Evolutionary conservation across 2,329 filamentous ascomycete genomes (phyloP).

Genomic region (Clathrospora elynae): DNA sequence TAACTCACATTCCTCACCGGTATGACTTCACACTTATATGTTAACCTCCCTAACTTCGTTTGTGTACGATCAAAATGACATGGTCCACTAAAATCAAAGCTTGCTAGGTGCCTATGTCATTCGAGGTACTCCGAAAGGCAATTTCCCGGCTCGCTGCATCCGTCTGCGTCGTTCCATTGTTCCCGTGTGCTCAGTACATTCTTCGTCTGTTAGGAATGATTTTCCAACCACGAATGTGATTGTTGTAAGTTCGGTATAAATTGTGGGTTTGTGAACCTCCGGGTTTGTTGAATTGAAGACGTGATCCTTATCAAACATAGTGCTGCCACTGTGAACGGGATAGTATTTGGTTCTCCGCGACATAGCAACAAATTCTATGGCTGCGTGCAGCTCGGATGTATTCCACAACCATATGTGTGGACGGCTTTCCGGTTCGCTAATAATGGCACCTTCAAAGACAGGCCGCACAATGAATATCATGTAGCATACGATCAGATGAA

Average conservation of each 20-base stretch:
- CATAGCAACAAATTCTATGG: slow-evolving; percentile 3
- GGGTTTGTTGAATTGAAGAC: not conserved
- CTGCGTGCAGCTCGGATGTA: slow-evolving; percentile 11
- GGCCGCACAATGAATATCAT: slow-evolving; percentile 1
- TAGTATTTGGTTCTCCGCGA: not conserved
- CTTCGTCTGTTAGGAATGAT: slow-evolving; percentile 4
- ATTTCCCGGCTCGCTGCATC: slow-evolving; percentile 5
- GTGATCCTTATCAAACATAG: not conserved
- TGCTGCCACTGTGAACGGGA: not conserved
- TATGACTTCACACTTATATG: slow-evolving; percentile 13
- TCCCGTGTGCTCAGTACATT: not conserved
- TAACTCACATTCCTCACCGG: slow-evolving; percentile 8
- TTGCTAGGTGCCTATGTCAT: not conserved
- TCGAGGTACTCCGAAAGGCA: slow-evolving; percentile 5
- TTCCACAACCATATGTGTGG: not conserved
- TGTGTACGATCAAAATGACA: not conserved
- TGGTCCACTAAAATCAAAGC: not conserved
- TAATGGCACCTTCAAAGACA: not conserved
- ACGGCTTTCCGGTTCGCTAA: slow-evolving; percentile 1
- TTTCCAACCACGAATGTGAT: not conserved
- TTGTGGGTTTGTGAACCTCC: slow-evolving; percentile 1
- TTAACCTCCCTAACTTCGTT: not conserved
- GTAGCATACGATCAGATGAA: not conserved
- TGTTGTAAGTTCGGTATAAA: not conserved
- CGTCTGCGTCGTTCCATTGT: slow-evolving; percentile 1